Conservation (phyloP, 495 filamentous ascomycete species). For the Achaetomiella virescens region DNA sequence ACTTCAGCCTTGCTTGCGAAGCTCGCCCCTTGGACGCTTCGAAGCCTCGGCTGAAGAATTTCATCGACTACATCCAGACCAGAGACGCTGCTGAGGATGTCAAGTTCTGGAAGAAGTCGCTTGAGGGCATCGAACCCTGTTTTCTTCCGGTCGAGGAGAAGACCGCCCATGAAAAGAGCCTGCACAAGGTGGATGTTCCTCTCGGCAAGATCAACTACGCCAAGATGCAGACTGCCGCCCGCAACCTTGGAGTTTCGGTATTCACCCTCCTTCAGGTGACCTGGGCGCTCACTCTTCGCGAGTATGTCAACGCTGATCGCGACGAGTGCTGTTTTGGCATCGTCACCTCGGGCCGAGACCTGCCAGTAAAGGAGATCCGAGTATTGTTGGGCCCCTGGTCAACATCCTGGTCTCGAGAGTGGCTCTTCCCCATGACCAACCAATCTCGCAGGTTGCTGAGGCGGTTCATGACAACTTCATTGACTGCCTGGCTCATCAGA, state of each 20-base stretch:
- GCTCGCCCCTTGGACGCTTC: background rate
- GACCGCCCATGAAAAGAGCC: background rate
- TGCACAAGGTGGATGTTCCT: background rate
- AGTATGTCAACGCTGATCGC: slow-evolving; percentile 35
- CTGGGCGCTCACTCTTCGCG: slow-evolving; percentile 49
- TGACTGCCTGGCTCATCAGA: slow-evolving; percentile 28
- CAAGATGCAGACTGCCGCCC: background rate
- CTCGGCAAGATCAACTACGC: background rate
- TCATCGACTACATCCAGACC: slow-evolving; percentile 28
- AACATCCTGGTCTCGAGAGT: slow-evolving; percentile 12
- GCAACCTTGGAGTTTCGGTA: background rate
- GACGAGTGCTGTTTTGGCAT: slow-evolving; percentile 51
- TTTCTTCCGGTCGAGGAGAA: slow-evolving; percentile 10
- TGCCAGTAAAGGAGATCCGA: background rate
- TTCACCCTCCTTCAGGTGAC: slow-evolving; percentile 33
- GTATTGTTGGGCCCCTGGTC: slow-evolving; percentile 11
- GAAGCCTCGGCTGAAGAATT: slow-evolving; percentile 2
- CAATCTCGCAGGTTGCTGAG: background rate
- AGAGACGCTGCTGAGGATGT: slow-evolving; percentile 42
- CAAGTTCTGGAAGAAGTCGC: slow-evolving; percentile 14
- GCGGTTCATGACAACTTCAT: slow-evolving; percentile 27
- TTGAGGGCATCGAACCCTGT: slow-evolving; percentile 18
- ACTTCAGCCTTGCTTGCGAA: background rate
- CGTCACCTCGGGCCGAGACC: slow-evolving; percentile 11
- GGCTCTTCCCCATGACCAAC: background rate